phyloP scores from a whole-genome alignment of 106 monocot genomes.

The Acanthochlamys bracteata region DNA sequence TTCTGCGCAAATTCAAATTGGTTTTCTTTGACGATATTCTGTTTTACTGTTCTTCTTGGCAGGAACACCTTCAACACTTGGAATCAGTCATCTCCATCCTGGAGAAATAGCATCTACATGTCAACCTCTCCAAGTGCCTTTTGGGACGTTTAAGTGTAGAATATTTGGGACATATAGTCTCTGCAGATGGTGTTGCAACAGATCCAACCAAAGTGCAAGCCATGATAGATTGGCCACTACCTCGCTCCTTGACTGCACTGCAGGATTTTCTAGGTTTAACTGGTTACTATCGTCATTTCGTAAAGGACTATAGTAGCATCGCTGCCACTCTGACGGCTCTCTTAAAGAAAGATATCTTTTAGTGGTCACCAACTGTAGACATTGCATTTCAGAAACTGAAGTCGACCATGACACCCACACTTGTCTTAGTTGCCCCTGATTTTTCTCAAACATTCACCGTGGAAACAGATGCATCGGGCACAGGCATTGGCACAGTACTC shows the following conservation, averaged over 20 bases:
- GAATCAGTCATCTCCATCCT: not conserved
- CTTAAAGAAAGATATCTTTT: not conserved
- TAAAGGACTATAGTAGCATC: not conserved
- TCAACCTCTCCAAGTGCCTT: not conserved
- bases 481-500: not conserved
- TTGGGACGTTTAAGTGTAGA: not conserved
- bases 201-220: slow-evolving; percentile 1
- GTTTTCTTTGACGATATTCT: slow-evolving; percentile 5
- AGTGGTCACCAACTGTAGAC: not conserved
- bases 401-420: not conserved
- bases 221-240: not conserved
- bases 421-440: not conserved
- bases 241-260: not conserved
- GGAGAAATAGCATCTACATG: not conserved
- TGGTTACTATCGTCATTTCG: not conserved
- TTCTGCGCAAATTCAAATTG: not conserved
- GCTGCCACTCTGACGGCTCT: not conserved
- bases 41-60: not conserved
- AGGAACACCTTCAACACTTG: not conserved
- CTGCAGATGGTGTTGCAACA: not conserved
- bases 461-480: not conserved
- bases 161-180: slow-evolving; percentile 1
- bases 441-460: not conserved
- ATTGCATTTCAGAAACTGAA: not conserved
- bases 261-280: not conserved